Base-by-base conservation (phyloP, 192 early-diverging fungal genomes). In the Mortierella claussenii region DNA sequence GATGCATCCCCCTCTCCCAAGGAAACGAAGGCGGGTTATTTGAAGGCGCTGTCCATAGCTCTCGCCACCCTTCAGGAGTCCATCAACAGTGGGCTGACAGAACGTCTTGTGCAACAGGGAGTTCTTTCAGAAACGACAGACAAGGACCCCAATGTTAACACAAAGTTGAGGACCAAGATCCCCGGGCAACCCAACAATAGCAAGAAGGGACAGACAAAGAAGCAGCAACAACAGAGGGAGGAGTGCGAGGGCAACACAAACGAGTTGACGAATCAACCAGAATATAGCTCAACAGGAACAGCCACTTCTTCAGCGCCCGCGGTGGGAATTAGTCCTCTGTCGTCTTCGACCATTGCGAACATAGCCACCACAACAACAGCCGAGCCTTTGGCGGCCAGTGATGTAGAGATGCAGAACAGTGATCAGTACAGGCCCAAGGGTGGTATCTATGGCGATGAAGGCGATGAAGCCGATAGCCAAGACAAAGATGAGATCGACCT, bases 141-240 rank as follows among this genome's bases (percentile, higher is more conserved):
- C 6, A 53, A 51, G 30, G 57, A 66, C 4, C 27, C 52, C 0
- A 37, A 18, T 17, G 45, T 61, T 8, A 67, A 67, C 13, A 76
- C 43, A 34, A 76, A 76, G 53, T 26, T 76, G 34, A 52, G 73
- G 37, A 76, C 73, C 43, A 76, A 76, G 27, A 59, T 67, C 18
- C 73, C 73, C 24, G 73, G 73, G 24, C 73, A 76, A 44, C 65
- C 69, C 28, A 71, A 76, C 23, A 65, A 65, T 33, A 45, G 55
- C 55, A 75, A 75, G 51, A 75, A 75, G 56, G 70, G 70, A 9
- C 50, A 65, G 30, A 66, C 73, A 12, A 76, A 76, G 53, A 67
- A 64, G 33, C 69, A 71, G 37, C 67, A 68, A 45, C 51, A 50
- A 40, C 51, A 33, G 44, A 53, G 59, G 42, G 52, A 37, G 43